These are phyloP conservation scores for Orbilia quercus DNA, from an alignment of 2,329 filamentous ascomycete genomes.

Conservation along the genomic window DNA sequence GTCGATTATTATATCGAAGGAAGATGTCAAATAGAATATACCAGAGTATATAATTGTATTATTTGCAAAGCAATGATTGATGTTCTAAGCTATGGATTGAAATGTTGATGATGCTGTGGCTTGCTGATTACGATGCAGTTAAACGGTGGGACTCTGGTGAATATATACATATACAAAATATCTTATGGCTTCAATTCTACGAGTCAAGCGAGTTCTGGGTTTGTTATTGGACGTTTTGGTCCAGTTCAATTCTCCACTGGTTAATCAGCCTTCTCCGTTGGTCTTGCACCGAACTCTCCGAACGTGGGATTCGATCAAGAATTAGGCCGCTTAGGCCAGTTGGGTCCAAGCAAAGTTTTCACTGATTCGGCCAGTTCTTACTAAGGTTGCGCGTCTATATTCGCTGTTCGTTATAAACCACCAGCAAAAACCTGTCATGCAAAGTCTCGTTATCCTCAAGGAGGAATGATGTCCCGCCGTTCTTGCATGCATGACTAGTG, in stretches of 20 bases:
- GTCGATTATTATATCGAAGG: not conserved
- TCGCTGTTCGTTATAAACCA: constrained; percentile 9
- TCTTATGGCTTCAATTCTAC: not conserved
- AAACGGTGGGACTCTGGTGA: not conserved
- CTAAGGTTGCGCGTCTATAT: constrained; percentile 11
- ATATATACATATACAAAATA: constrained; percentile 3
- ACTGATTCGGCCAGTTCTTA: constrained; percentile 44
- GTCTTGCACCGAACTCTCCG: constrained; percentile 37
- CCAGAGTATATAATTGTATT: not conserved
- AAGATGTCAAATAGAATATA: not conserved
- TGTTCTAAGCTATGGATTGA: no score
- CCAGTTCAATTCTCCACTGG: not conserved
- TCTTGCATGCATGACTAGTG: constrained; percentile 7
- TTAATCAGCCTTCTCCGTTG: constrained; percentile 17
- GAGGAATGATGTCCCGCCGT: constrained; percentile 34
- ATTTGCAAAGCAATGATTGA: no score
- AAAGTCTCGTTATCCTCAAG: constrained; percentile 22
- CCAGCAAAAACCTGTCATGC: constrained; percentile 2
- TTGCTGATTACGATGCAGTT: not conserved
- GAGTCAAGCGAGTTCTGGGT: not conserved
- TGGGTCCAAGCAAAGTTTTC: no score
- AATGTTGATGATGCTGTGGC: constrained; percentile 18
- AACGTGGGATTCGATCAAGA: not conserved
- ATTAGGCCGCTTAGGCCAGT: constrained; percentile 6
- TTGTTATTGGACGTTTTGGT: not conserved